phyloP scores from a whole-genome alignment of 805 yeast genomes.

The Torulaspora indica region DNA sequence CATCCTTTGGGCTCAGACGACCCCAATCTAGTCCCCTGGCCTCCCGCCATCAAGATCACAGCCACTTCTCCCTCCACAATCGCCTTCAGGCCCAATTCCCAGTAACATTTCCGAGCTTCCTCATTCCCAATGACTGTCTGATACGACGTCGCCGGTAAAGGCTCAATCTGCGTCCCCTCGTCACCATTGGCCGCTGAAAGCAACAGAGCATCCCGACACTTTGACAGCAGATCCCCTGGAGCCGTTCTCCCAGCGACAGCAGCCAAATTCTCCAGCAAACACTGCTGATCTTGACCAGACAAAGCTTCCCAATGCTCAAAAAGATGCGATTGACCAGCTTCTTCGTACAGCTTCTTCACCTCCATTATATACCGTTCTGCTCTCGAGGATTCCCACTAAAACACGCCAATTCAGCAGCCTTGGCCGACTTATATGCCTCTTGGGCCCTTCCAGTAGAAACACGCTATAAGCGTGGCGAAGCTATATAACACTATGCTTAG shows the following conservation, averaged over 20 bases:
- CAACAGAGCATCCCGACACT: conserved; percentile 41
- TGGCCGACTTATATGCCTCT: neutral
- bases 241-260: conserved; percentile 17
- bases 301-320: conserved; percentile 46
- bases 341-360: conserved; percentile 34
- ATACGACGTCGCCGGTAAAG: conserved; percentile 54
- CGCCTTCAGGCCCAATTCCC: conserved; percentile 57
- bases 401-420: neutral
- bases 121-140: conserved; percentile 41
- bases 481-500: neutral
- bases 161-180: conserved; percentile 33
- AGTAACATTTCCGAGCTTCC: conserved; percentile 41
- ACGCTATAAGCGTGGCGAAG: conserved; percentile 4
- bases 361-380: conserved; percentile 11
- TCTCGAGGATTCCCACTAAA: too few relatives aligned
- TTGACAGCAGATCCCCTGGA: conserved; percentile 37
- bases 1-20: conserved; percentile 92
- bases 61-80: conserved; percentile 74
- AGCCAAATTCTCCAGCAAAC: conserved; percentile 36
- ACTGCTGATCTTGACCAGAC: conserved; percentile 34
- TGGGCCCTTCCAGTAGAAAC: conserved; percentile 8
- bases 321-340: conserved; percentile 52
- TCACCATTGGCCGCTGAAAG: conserved; percentile 32
- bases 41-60: conserved; percentile 93
- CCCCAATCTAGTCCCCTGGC: conserved; percentile 95